Evolutionary conservation across 352 stramenopile species (phyloP).

Genomic region (Globisporangium canariense): DNA sequence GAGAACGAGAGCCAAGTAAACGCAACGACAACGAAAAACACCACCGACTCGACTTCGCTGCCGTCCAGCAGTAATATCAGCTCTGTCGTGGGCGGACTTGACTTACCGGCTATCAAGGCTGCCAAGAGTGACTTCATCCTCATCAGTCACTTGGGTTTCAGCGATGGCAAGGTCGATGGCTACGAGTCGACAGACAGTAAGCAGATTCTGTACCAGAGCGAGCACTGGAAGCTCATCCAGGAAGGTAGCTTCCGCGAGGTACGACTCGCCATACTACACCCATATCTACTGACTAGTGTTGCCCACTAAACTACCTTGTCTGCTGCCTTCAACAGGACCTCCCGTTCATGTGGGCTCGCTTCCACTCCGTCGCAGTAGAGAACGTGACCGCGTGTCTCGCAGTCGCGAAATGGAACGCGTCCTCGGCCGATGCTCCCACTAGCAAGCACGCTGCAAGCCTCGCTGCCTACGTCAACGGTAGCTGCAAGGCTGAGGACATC

Average conservation of each 20-base stretch:
- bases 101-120: not conserved
- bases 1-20: not conserved
- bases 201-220: constrained; percentile 14
- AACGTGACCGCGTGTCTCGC: constrained; percentile 21
- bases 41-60: not conserved
- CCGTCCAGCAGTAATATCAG: not conserved
- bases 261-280: not conserved
- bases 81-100: not conserved
- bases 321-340: constrained; percentile 9
- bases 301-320: no score
- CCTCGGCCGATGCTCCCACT: constrained; percentile 12
- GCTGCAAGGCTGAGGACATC: constrained; percentile 22
- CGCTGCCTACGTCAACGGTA: constrained; percentile 7
- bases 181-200: constrained; percentile 11
- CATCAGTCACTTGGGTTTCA: not conserved
- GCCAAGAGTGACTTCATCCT: constrained; percentile 20
- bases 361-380: constrained; percentile 12
- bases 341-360: constrained; percentile 28
- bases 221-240: constrained; percentile 16
- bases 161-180: not conserved
- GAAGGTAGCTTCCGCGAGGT: constrained; percentile 18
- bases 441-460: not conserved
- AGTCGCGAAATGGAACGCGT: constrained; percentile 26
- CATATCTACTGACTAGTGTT: not conserved
- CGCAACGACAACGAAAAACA: no score